Conservation (phyloP, 1,284 basidiomycete species). For the Cutaneotrichosporon dermatis region DNA sequence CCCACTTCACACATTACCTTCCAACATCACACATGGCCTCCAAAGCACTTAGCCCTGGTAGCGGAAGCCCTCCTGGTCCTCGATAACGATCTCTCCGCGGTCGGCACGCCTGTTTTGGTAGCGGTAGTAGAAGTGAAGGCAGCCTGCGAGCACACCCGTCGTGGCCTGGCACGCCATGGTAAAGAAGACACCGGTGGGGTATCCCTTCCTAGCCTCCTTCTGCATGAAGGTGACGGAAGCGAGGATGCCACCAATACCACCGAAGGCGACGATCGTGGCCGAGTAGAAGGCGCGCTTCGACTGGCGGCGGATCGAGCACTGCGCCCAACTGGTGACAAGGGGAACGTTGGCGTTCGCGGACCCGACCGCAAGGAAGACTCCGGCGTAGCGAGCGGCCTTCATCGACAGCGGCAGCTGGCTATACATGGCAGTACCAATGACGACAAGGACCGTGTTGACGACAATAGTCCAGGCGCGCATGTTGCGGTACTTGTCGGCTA, state of each 20-base stretch:
- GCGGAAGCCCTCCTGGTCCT: constrained; percentile 10
- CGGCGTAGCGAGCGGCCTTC: constrained; percentile 14
- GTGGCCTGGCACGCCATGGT: constrained; percentile 12
- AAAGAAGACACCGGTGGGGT: constrained; percentile 18
- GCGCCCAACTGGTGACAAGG: constrained; percentile 39
- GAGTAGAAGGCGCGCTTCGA: constrained; percentile 40
- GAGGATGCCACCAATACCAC: constrained; percentile 22
- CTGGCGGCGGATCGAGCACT: constrained; percentile 50
- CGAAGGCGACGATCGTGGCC: constrained; percentile 16
- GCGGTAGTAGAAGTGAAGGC: constrained; percentile 10
- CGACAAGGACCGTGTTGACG: constrained; percentile 9
- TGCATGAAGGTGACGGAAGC: constrained; percentile 15
- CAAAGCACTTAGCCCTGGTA: constrained; percentile 12
- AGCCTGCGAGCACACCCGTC: not conserved
- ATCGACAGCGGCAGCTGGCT: constrained; percentile 4
- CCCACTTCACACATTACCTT: too few relatives aligned
- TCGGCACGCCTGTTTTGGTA: constrained; percentile 15
- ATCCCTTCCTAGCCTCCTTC: constrained; percentile 14
- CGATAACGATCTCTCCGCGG: constrained; percentile 7
- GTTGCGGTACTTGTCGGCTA: constrained; percentile 42
- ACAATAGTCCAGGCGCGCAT: constrained; percentile 7
- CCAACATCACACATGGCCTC: too few relatives aligned
- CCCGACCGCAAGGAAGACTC: constrained; percentile 33
- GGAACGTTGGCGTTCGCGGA: constrained; percentile 40
- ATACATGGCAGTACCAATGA: constrained; percentile 15